Conservation (phyloP, 140 eudicot species). For the Oenanthe javanica region DNA sequence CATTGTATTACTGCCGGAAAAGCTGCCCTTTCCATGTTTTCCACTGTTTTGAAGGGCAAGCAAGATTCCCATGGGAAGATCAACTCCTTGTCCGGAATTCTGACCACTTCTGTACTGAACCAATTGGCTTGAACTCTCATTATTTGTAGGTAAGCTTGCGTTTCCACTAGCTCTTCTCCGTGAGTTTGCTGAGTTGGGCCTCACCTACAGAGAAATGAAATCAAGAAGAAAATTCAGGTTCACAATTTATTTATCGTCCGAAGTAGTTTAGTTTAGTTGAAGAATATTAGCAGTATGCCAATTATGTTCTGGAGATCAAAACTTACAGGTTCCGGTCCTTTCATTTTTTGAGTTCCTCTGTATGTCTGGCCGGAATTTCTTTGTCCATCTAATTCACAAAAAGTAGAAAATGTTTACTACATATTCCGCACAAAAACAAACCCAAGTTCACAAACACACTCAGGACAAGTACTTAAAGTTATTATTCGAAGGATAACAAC, state of each 20-base stretch:
- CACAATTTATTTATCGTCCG: not conserved
- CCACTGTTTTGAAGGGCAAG: slow-evolving; percentile 58
- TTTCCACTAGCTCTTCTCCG: slow-evolving; percentile 18
- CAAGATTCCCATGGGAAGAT: slow-evolving; percentile 60
- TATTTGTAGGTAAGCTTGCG: slow-evolving; percentile 21
- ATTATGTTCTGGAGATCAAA: not conserved
- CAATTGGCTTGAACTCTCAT: slow-evolving; percentile 52
- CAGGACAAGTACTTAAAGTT: not conserved
- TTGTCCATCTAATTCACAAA: slow-evolving; percentile 35
- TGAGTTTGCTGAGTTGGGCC: slow-evolving; percentile 32
- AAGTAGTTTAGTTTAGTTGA: not conserved
- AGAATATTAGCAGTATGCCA: not conserved
- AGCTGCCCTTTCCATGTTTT: slow-evolving; percentile 33
- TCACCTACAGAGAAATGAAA: slow-evolving; percentile 31
- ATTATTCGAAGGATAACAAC: not conserved
- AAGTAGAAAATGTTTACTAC: not conserved
- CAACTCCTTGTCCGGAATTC: slow-evolving; percentile 31
- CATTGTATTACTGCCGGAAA: slow-evolving; percentile 35
- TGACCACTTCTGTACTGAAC: slow-evolving; percentile 52
- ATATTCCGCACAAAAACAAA: not conserved
- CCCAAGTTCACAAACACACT: not conserved
- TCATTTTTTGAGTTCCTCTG: slow-evolving; percentile 50
- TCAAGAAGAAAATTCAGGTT: not conserved
- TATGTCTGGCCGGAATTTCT: slow-evolving; percentile 35
- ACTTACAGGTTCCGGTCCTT: slow-evolving; percentile 54